phyloP scores from a whole-genome alignment of 371 early-diverging fungal genomes.

The Zopfochytrium polystomum region DNA sequence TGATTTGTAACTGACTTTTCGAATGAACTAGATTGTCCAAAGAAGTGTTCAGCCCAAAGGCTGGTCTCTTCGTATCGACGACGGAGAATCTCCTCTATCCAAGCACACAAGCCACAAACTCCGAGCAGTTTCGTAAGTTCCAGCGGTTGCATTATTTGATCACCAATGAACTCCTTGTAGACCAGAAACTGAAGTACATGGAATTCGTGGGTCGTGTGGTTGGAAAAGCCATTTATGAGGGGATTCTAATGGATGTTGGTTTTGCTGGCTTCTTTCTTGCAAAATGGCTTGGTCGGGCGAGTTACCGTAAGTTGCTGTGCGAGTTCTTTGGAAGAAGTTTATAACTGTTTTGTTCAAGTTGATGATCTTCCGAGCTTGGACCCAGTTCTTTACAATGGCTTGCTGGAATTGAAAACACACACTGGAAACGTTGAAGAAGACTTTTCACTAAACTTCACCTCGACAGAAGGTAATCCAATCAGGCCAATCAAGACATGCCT shows the following conservation, averaged over 20 bases:
- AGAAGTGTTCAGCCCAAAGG: slow-evolving; percentile 80
- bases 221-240: slow-evolving; percentile 92
- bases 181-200: too few relatives aligned
- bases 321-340: too few relatives aligned
- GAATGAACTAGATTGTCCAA: too few relatives aligned
- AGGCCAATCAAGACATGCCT: not conserved
- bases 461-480: slow-evolving; percentile 28
- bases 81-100: slow-evolving; percentile 76
- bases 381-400: slow-evolving; percentile 37
- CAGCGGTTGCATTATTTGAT: too few relatives aligned
- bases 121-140: too few relatives aligned
- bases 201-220: slow-evolving; percentile 88
- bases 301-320: slow-evolving; percentile 23
- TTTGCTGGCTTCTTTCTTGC: slow-evolving; percentile 91
- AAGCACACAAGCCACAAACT: too few relatives aligned
- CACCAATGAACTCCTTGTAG: too few relatives aligned
- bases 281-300: slow-evolving; percentile 72
- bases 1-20: too few relatives aligned
- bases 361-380: slow-evolving; percentile 42
- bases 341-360: slow-evolving; percentile 3
- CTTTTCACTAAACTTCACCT: slow-evolving; percentile 38
- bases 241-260: slow-evolving; percentile 81
- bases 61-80: slow-evolving; percentile 74
- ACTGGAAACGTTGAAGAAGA: slow-evolving; percentile 38
- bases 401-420: slow-evolving; percentile 40